phyloP scores from a whole-genome alignment of 2,329 filamentous ascomycete species.

The Aspergillus sp. region DNA sequence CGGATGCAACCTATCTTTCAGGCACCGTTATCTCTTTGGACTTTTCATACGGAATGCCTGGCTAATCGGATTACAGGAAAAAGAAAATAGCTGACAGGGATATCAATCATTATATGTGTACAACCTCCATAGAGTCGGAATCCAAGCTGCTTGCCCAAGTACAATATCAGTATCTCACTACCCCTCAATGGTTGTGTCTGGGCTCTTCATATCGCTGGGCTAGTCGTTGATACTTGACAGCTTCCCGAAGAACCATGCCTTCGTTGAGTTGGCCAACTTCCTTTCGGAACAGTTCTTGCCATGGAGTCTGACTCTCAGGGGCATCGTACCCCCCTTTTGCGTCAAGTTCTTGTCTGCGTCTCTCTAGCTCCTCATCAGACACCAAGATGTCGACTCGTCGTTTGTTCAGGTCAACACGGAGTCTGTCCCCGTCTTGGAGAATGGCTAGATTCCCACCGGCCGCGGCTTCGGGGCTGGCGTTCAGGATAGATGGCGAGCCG shows the following conservation, averaged over 20 bases:
- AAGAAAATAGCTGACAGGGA: too few species aligned
- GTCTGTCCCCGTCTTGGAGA: conserved; percentile 45
- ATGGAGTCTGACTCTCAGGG: conserved; percentile 45
- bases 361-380: conserved; percentile 36
- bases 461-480: conserved; percentile 52
- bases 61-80: too few species aligned
- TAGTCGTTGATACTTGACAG: conserved; percentile 44
- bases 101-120: too few species aligned
- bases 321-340: conserved; percentile 33
- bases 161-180: background rate
- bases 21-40: too few species aligned
- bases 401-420: conserved; percentile 48
- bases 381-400: conserved; percentile 48
- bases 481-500: conserved; percentile 52
- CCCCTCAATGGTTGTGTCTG: conserved; percentile 40
- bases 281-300: conserved; percentile 48
- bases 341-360: conserved; percentile 35
- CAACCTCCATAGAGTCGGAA: too few species aligned
- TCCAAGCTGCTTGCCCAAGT: too few species aligned
- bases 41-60: too few species aligned
- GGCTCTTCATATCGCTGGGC: conserved; percentile 40
- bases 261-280: conserved; percentile 43
- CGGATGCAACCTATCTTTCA: too few species aligned
- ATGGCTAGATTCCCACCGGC: conserved; percentile 51
- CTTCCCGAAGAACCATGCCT: conserved; percentile 45